Evolutionary conservation across 2,329 filamentous ascomycete genomes (phyloP).

Genomic region (Aspergillus aculeatus): DNA sequence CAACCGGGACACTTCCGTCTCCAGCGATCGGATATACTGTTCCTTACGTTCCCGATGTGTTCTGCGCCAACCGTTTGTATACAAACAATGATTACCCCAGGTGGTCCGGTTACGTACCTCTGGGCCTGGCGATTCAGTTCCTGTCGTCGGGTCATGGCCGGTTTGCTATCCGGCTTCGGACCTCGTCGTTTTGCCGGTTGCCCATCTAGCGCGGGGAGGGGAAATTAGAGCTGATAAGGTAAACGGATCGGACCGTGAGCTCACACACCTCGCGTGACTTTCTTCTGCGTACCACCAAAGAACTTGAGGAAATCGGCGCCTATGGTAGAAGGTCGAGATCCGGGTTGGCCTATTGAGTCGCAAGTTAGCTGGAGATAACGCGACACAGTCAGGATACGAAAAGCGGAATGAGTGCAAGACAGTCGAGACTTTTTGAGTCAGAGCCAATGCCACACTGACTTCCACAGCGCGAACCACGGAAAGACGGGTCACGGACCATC

Average conservation of each 20-base stretch:
- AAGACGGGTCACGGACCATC: neutral
- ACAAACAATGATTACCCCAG: neutral
- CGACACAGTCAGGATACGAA: neutral
- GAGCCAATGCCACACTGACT: neutral
- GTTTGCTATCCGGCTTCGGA: slow-evolving; percentile 94
- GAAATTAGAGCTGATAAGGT: neutral
- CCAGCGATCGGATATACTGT: slow-evolving; percentile 88
- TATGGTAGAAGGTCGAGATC: slow-evolving; percentile 13
- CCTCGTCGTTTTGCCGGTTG: slow-evolving; percentile 84
- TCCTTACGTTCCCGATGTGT: slow-evolving; percentile 97
- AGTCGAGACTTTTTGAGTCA: too few relatives aligned
- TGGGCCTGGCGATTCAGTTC: slow-evolving; percentile 95
- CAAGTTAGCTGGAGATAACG: neutral
- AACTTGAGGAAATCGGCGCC: slow-evolving; percentile 50
- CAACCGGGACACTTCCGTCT: slow-evolving; percentile 84
- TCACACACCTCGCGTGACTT: slow-evolving; percentile 68
- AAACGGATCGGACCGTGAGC: neutral
- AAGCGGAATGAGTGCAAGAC: too few relatives aligned
- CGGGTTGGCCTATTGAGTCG: neutral
- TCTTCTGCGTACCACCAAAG: slow-evolving; percentile 64
- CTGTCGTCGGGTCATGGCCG: slow-evolving; percentile 84
- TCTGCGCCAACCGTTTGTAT: slow-evolving; percentile 48
- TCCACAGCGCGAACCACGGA: neutral
- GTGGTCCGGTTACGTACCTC: slow-evolving; percentile 56
- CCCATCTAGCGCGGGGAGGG: slow-evolving; percentile 61